Evolutionary conservation across 257 asterid genomes (phyloP).

Genomic region (Solanum chiquidenum): DNA sequence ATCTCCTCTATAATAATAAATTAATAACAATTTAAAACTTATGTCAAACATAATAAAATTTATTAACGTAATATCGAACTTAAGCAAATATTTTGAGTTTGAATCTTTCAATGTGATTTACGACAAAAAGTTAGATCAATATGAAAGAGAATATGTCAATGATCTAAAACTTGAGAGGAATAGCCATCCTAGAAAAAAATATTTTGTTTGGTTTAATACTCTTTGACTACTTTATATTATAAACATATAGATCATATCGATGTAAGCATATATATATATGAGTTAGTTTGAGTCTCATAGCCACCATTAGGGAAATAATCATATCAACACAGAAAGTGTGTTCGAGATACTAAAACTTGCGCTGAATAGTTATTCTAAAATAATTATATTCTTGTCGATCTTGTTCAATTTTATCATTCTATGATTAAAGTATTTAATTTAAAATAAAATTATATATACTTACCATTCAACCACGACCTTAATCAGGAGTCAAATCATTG

Average conservation of each 20-base stretch:
- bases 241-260: neutral
- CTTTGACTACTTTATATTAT: neutral
- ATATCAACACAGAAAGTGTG: neutral
- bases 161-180: neutral
- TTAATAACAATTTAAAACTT: neutral
- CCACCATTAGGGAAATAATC: neutral
- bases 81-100: neutral
- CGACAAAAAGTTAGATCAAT: neutral
- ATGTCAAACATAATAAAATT: neutral
- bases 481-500: neutral
- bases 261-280: too few relatives aligned
- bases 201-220: neutral
- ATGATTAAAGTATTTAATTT: neutral
- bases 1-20: neutral
- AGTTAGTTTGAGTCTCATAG: neutral
- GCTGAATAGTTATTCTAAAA: too few relatives aligned
- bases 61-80: neutral
- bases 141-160: neutral
- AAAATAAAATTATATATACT: neutral
- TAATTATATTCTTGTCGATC: neutral
- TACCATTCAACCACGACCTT: neutral
- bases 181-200: neutral
- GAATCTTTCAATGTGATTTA: neutral
- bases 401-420: neutral
- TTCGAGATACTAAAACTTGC: neutral